Evolutionary conservation across 176 grass and related monocot species (phyloP), one percentile per base, ranked within the genome.

Genomic region (Elymus sibiricus): DNA sequence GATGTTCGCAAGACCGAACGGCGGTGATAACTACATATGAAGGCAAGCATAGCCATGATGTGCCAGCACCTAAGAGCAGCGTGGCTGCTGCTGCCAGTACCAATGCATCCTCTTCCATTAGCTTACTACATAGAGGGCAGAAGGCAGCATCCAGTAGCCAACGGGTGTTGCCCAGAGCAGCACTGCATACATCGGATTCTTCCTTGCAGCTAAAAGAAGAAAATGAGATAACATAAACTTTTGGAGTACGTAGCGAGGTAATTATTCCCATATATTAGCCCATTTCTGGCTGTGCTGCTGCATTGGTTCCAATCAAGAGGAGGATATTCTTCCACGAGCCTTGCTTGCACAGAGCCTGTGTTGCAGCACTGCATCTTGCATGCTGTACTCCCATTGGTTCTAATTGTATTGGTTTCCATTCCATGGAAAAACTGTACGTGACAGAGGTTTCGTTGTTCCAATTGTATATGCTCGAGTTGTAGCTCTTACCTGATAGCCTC

Each of bases 1-100:
- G 95, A 84, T 91, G 89, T 49, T 86, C 86, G 1, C 87, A 92
- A 83, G 95, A 98, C 62, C 85, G 91, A 67, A 91, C 87, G 74
- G 83, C 89, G 4, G 95, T 98, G 39, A 93, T 98, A 81, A 98
- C 95, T 55, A 98, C 95, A 55, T 98, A 98, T 2, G 95, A 98
- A 84, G 93, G 95, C 70, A 98, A 91, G 86, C 95, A 98, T 79
- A 95, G 70, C 74, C 95, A 98, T 82, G 93, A 95, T 64, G 87
- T 95, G 53, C 95, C 95, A 64, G 56, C 79, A 82, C 79, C 88
- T 47, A 87, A 89, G 73, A 91, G 88, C 79, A 93, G 82, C 69
- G 91, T 53, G 76, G 76, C 74, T 79, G 53, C 78, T 64, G 43
- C 69, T 58, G 90, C 89, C 29, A 88, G 64, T 60, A 46, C 42